Evolutionary conservation across 176 grass and related monocot species (phyloP).

Genomic region (Saccharum officinarum): DNA sequence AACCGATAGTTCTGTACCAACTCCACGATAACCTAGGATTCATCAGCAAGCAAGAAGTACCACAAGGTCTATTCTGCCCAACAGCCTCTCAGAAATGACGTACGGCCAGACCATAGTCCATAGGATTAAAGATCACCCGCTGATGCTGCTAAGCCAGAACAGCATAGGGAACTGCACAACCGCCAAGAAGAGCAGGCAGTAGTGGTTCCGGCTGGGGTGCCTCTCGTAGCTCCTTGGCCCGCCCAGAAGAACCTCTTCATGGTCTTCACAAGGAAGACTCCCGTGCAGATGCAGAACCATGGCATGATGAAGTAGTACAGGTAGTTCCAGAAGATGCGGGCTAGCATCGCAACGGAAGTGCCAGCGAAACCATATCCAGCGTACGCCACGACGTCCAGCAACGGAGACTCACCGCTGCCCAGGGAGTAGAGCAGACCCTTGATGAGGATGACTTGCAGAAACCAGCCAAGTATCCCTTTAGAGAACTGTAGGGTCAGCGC

Average conservation of each 20-base stretch:
- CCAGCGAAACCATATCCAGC: conserved; percentile 68
- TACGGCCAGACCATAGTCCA: not conserved
- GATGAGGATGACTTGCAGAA: conserved; percentile 67
- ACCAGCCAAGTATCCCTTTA: conserved; percentile 63
- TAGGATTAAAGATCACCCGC: conserved; percentile 4
- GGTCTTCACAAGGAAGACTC: conserved; percentile 82
- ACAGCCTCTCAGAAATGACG: not conserved
- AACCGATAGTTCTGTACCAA: not conserved
- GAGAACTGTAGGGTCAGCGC: conserved; percentile 75
- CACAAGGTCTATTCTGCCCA: not conserved
- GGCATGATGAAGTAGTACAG: conserved; percentile 69
- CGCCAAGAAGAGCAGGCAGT: conserved; percentile 69
- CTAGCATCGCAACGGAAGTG: conserved; percentile 54
- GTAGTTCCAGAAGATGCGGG: conserved; percentile 56
- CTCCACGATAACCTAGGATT: not conserved
- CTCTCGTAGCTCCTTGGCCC: conserved; percentile 54
- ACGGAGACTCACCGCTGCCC: conserved; percentile 56
- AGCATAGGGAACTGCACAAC: conserved; percentile 65
- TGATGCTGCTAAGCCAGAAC: conserved; percentile 62
- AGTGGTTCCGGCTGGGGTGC: conserved; percentile 66
- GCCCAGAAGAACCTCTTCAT: conserved; percentile 67
- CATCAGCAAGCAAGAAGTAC: conserved; percentile 1
- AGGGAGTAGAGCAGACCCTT: conserved; percentile 57
- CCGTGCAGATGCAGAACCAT: conserved; percentile 75
- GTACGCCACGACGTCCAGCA: conserved; percentile 75